These are phyloP conservation scores for Camillea tinctor DNA, from an alignment of 2,329 filamentous ascomycete genomes.

Conservation along the genomic window DNA sequence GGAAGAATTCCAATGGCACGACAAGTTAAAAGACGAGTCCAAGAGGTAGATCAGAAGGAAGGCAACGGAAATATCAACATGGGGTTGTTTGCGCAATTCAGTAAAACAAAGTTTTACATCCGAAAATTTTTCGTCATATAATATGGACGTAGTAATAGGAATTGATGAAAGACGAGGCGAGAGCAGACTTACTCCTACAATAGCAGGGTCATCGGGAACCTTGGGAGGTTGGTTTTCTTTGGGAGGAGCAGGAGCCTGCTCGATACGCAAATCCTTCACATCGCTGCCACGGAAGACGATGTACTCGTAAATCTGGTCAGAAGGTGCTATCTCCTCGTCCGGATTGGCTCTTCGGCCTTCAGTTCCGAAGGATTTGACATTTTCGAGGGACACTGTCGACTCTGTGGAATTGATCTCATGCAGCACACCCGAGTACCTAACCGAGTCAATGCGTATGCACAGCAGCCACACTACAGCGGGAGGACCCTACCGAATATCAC, in stretches of 20 bases:
- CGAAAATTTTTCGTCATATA: constrained; percentile 89
- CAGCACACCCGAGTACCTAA: constrained; percentile 89
- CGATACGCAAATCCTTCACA: constrained; percentile 95
- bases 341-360: constrained; percentile 81
- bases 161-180: constrained; percentile 8
- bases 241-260: constrained; percentile 72
- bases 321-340: constrained; percentile 78
- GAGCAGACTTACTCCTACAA: constrained; percentile 83
- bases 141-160: constrained; percentile 22
- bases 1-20: constrained; percentile 1
- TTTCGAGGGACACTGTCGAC: constrained; percentile 94
- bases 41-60: constrained; percentile 84
- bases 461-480: constrained; percentile 8
- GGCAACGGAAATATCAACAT: constrained; percentile 99
- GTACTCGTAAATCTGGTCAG: constrained; percentile 92
- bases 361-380: constrained; percentile 91
- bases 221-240: constrained; percentile 74
- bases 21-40: constrained; percentile 14
- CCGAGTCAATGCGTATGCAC: constrained; percentile 27
- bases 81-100: constrained; percentile 88
- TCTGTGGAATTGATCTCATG: constrained; percentile 98
- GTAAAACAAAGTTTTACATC: constrained; percentile 85
- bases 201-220: constrained; percentile 92
- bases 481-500: constrained; percentile 81
- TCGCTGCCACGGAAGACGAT: constrained; percentile 98